A percentile compares a stretch with the other conserved stretches of the same genome.
Conservation (phyloP, 257 asterid species). For the Perilla frutescens region DNA sequence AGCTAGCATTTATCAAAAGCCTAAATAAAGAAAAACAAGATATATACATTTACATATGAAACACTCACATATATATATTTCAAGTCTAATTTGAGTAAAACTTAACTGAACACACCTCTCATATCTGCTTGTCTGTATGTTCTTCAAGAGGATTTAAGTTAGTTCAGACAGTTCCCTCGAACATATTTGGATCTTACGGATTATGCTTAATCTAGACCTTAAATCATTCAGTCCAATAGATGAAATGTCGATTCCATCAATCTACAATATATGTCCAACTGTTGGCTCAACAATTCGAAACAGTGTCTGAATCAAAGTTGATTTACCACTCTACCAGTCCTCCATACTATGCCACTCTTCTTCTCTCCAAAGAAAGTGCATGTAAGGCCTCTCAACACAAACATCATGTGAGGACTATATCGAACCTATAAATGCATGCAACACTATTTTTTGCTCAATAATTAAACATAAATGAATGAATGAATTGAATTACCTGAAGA, state of each 20-base stretch:
- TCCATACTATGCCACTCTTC: constrained; percentile 86
- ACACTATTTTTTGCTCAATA: too few species aligned
- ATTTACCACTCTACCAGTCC: constrained; percentile 98
- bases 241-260: constrained; percentile 66
- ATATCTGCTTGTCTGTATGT: constrained; percentile 75
- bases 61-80: neutral
- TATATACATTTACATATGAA: neutral
- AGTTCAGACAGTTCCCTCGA: constrained; percentile 75
- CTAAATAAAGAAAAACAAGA: constrained; percentile 35
- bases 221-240: constrained; percentile 83
- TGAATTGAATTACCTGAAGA: constrained; percentile 59
- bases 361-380: constrained; percentile 83
- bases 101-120: constrained; percentile 69
- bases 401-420: constrained; percentile 88
- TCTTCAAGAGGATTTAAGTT: constrained; percentile 90
- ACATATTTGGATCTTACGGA: constrained; percentile 98
- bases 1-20: constrained; percentile 89
- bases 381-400: constrained; percentile 80
- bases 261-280: constrained; percentile 55
- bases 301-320: constrained; percentile 86
- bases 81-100: constrained; percentile 20
- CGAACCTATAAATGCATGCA: constrained; percentile 17
- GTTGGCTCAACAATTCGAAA: constrained; percentile 90
- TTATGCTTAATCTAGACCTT: constrained; percentile 79
- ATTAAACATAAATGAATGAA: neutral